Base-by-base conservation (phyloP, 805 yeast species). In the Monosporozyma aerobia region DNA sequence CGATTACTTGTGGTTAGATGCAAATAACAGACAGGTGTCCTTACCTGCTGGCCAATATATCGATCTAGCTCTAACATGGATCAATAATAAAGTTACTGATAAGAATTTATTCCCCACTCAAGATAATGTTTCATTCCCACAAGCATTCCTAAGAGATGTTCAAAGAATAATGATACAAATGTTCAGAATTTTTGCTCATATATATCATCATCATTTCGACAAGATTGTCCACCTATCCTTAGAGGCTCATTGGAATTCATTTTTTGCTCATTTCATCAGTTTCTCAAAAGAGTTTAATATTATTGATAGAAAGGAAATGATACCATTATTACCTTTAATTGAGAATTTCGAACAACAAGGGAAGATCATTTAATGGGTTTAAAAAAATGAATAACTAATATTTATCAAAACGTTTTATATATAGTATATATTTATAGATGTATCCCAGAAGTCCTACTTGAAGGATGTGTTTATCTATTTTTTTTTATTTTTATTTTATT, bases 231-330 rank as follows among this genome's bases (percentile, higher is more conserved):
- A 94, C 67, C 71, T 94, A 54, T 84, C 95, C 1, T 69, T 94
- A 54, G 99, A 94, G 67, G 97, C 98, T 0, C 98, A 94, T 67
- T 94, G 96, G 96, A 94, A 94, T 69, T 90, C 98, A 3, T 87
- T 90, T 61, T 94, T 95, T 70, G 94, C 96, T 14, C 99, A 94
- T 67, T 94, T 87, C 63, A 79, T 92, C 45, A 85, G 96, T 51
- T 88, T 94, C 63, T 80, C 86, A 13, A 84, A 85, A 58, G 96
- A 90, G 58, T 94, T 88, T 68, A 83, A 80, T 51, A 77, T 94
- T 57, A 75, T 94, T 37, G 98, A 90, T 54, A 73, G 81, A 50
- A 74, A 76, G 51, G 99, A 94, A 57, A 71, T 90, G 68, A 85
- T 76, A 52, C 98, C 99, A 0, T 71, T 94, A 56, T 69, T 75